Conservation (phyloP, 1,284 basidiomycete genomes). For the Pseudozyma hubeiensis region DNA sequence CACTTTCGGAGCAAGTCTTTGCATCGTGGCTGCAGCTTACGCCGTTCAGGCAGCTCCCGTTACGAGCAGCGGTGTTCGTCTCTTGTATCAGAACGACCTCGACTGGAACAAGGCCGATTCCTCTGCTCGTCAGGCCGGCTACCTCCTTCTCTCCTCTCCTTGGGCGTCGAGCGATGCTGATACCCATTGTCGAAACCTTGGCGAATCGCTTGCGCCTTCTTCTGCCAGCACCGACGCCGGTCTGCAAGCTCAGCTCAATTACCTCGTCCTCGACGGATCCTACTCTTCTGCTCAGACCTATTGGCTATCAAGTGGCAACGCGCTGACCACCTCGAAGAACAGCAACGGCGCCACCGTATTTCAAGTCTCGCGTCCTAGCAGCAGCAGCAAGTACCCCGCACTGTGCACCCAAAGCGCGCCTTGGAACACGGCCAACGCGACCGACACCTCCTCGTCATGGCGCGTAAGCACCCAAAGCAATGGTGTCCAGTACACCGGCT, state of each 20-base stretch:
- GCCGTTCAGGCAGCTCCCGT: conserved; percentile 7
- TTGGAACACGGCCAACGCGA: conserved; percentile 25
- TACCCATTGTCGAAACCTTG: conserved; percentile 30
- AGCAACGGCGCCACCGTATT: conserved; percentile 2
- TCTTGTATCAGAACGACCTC: conserved; percentile 60
- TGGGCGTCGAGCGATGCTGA: conserved; percentile 34
- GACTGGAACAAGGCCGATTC: conserved; percentile 41
- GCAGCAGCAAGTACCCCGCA: conserved; percentile 17
- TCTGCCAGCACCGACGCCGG: conserved; percentile 23
- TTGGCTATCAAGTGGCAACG: conserved; percentile 21
- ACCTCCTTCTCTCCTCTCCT: conserved; percentile 37
- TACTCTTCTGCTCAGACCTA: conserved; percentile 26
- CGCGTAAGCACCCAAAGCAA: conserved; percentile 27
- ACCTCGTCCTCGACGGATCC: conserved; percentile 18
- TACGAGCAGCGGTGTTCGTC: conserved; percentile 26
- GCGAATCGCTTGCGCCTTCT: conserved; percentile 37
- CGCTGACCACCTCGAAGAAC: conserved; percentile 4
- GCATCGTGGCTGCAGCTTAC: not conserved
- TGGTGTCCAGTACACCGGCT: conserved; percentile 34
- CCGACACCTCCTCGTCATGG: conserved; percentile 31
- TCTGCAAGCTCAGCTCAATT: conserved; percentile 37
- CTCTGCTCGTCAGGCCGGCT: conserved; percentile 38
- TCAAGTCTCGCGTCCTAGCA: conserved; percentile 6
- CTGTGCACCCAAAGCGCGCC: conserved; percentile 45
- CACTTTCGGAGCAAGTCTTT: conserved; percentile 3